Evolutionary conservation across 1,284 basidiomycete genomes (phyloP).

Genomic region (Sporisorium exsertum): DNA sequence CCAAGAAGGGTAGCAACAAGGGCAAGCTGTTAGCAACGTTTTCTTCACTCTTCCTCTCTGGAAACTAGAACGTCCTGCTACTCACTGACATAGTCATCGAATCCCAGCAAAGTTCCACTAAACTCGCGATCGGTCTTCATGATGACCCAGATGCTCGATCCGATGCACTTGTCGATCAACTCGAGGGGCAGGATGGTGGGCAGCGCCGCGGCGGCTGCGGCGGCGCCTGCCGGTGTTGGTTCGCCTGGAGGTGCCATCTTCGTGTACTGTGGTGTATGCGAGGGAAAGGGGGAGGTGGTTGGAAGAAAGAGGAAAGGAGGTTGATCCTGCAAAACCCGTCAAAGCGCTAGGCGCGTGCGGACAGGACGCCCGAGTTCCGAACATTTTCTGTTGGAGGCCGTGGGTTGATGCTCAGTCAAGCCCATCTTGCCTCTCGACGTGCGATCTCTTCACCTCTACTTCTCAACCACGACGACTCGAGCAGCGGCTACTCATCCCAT

Average conservation of each 20-base stretch:
- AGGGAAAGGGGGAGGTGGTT: conserved; percentile 1
- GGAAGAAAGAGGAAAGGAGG: background rate
- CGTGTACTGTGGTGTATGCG: background rate
- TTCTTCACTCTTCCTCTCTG: background rate
- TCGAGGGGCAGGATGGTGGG: conserved; percentile 67
- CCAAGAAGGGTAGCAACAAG: background rate
- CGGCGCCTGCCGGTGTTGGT: conserved; percentile 38
- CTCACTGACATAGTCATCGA: conserved; percentile 99
- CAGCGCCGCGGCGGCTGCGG: conserved; percentile 41
- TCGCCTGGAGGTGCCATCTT: conserved; percentile 47
- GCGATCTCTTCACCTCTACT: too few species aligned
- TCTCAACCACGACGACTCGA: too few species aligned
- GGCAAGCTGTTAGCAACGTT: background rate
- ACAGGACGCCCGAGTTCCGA: too few species aligned
- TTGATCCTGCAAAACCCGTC: too few species aligned
- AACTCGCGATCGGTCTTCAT: conserved; percentile 69
- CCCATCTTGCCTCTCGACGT: too few species aligned
- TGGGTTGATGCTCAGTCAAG: too few species aligned
- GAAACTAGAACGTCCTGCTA: too few species aligned
- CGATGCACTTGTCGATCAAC: conserved; percentile 69
- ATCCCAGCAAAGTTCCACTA: conserved; percentile 93
- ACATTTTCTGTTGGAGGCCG: too few species aligned
- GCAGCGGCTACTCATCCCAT: too few species aligned
- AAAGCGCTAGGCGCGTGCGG: too few species aligned
- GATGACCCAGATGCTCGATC: conserved; percentile 69